phyloP scores from a whole-genome alignment of 192 early-diverging fungal species.

The Backusella macrospora region DNA sequence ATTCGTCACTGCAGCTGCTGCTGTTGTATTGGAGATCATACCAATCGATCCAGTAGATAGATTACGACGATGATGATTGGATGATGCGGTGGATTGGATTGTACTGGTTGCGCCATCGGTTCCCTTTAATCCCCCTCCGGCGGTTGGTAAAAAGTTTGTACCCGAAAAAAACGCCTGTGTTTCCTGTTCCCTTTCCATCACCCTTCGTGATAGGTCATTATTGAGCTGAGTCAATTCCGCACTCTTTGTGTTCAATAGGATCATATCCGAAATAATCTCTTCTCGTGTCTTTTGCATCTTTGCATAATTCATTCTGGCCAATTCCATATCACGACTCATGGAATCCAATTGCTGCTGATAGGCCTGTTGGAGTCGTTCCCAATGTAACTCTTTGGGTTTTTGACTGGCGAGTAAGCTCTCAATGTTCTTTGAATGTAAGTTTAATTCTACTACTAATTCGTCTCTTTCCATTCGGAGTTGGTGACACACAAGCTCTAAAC shows the following conservation, averaged over 20 bases:
- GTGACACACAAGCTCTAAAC: slow-evolving; percentile 20
- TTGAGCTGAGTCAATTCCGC: slow-evolving; percentile 56
- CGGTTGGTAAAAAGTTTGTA: slow-evolving; percentile 25
- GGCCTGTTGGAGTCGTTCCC: slow-evolving; percentile 36
- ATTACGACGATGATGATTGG: slow-evolving; percentile 9
- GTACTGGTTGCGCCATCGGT: not conserved
- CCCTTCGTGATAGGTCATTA: slow-evolving; percentile 56
- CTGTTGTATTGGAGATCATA: not conserved
- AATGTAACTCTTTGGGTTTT: slow-evolving; percentile 15
- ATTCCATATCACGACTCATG: slow-evolving; percentile 48
- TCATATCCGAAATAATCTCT: slow-evolving; percentile 53
- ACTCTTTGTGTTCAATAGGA: slow-evolving; percentile 54
- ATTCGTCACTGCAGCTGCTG: not conserved
- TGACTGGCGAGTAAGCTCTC: slow-evolving; percentile 10
- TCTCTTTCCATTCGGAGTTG: slow-evolving; percentile 19
- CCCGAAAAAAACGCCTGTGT: slow-evolving; percentile 42
- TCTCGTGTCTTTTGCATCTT: slow-evolving; percentile 47
- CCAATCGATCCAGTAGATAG: slow-evolving; percentile 12
- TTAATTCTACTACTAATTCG: slow-evolving; percentile 19
- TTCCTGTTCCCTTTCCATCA: slow-evolving; percentile 45
- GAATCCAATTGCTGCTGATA: slow-evolving; percentile 52
- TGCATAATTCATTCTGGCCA: slow-evolving; percentile 43
- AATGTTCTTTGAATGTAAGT: slow-evolving; percentile 16
- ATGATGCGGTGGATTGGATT: not conserved
- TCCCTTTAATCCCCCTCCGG: not conserved